Conservation (phyloP, 73 alveolate genomes). For the Tetrahymena thermophila region DNA sequence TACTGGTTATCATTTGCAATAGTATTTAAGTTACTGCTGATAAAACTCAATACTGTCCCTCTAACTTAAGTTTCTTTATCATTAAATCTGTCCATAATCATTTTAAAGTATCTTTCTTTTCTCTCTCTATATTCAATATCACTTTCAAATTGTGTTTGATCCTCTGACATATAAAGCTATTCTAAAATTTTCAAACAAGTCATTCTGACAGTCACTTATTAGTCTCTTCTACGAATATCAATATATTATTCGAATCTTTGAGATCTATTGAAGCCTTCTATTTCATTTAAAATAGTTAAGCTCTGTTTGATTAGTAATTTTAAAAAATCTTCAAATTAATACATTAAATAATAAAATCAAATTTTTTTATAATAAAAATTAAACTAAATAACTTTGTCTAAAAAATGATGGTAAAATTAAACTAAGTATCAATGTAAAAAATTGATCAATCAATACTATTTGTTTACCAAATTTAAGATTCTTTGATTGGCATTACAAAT, state of each 20-base stretch:
- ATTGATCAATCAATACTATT: too few species aligned
- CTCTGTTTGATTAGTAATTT: neutral
- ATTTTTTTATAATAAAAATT: neutral
- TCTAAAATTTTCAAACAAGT: neutral
- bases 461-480: too few species aligned
- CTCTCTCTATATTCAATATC: neutral
- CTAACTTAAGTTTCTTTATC: neutral
- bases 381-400: neutral
- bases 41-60: neutral
- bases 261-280: neutral
- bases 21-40: neutral
- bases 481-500: too few species aligned
- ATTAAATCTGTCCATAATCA: neutral
- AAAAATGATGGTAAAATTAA: too few species aligned
- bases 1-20: neutral
- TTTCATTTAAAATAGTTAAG: neutral
- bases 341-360: neutral
- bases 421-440: too few species aligned
- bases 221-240: neutral
- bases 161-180: neutral
- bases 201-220: neutral
- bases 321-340: neutral
- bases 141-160: neutral
- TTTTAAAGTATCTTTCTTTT: neutral
- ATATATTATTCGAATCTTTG: neutral